Evolutionary conservation across 306 rosid genomes (phyloP).

Genomic region (Glycine soja): DNA sequence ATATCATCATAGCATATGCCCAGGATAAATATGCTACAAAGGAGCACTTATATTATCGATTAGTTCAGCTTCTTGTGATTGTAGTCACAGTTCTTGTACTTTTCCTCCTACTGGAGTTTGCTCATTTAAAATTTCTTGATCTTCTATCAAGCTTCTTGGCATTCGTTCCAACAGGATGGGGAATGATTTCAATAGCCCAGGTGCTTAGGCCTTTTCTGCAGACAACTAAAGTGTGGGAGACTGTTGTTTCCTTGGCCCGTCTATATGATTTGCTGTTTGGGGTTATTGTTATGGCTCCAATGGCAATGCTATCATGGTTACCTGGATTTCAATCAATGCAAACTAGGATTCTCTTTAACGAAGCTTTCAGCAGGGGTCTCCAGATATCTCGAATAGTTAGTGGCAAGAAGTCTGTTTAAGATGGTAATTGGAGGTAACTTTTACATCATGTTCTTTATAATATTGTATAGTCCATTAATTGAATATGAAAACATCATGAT

Average conservation of each 20-base stretch:
- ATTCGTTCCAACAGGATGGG: constrained; percentile 95
- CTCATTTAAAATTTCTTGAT: constrained; percentile 61
- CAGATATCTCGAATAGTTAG: constrained; percentile 87
- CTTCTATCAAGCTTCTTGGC: constrained; percentile 77
- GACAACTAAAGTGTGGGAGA: constrained; percentile 83
- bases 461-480: neutral
- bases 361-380: constrained; percentile 97
- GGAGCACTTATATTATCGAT: constrained; percentile 79
- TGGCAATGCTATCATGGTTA: constrained; percentile 89
- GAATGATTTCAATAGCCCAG: constrained; percentile 86
- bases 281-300: constrained; percentile 80
- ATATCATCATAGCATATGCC: constrained; percentile 69
- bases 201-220: constrained; percentile 89
- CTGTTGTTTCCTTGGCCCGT: constrained; percentile 86
- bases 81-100: constrained; percentile 62
- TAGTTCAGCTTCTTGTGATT: constrained; percentile 83
- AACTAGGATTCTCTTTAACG: constrained; percentile 92
- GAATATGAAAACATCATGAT: neutral
- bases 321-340: constrained; percentile 98
- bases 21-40: constrained; percentile 77
- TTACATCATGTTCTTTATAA: constrained; percentile 16
- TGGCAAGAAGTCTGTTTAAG: constrained; percentile 79
- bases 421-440: constrained; percentile 60
- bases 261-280: constrained; percentile 85
- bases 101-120: constrained; percentile 67